Percentiles rank a stretch among this genome's conserved stretches.
Conservation (phyloP, 495 filamentous ascomycete genomes). For the Daldinia bambusicola region DNA sequence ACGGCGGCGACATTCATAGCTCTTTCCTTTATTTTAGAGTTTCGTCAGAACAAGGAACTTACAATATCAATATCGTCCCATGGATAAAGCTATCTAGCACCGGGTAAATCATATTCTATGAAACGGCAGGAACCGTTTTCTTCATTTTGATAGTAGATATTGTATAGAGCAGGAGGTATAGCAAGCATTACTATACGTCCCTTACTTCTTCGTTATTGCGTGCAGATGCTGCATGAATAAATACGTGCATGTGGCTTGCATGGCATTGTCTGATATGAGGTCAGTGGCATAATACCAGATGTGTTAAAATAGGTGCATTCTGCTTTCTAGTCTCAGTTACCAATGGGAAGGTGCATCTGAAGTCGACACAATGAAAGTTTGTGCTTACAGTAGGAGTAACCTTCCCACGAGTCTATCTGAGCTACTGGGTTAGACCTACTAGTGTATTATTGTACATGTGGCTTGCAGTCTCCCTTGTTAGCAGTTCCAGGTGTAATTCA, state of each 20-base stretch:
- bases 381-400: not conserved
- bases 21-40: not conserved
- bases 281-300: no score
- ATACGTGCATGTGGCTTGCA: slow-evolving; percentile 9
- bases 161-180: not conserved
- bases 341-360: not conserved
- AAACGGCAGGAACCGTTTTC: not conserved
- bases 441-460: no score
- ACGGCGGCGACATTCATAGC: not conserved
- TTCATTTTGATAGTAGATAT: no score
- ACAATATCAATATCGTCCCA: not conserved
- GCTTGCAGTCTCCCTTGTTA: not conserved
- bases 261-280: slow-evolving; percentile 2
- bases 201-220: not conserved
- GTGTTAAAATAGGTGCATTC: no score
- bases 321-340: no score
- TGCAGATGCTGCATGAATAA: not conserved
- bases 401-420: not conserved
- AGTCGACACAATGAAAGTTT: not conserved
- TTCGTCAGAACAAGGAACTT: not conserved
- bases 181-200: not conserved
- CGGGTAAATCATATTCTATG: not conserved
- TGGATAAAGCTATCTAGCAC: not conserved
- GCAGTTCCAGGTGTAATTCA: not conserved
- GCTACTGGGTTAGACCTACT: no score